Evolutionary conservation across 495 filamentous ascomycete species (phyloP).

Genomic region (Hyaloscypha variabilis): DNA sequence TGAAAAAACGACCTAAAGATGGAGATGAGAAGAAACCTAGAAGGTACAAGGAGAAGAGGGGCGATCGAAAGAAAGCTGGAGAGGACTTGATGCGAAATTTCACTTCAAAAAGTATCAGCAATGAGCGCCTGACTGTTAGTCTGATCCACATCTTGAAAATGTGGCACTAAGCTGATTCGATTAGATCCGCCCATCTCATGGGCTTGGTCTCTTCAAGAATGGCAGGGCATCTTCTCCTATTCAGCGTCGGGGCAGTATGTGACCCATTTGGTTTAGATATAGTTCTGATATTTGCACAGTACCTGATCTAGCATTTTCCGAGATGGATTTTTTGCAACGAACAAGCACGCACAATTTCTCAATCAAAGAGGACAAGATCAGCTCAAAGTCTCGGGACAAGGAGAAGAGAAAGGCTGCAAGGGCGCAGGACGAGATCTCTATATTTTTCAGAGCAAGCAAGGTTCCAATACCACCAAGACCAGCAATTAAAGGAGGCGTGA

Average conservation of each 20-base stretch:
- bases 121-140: conserved; percentile 65
- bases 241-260: conserved; percentile 19
- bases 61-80: conserved; percentile 40
- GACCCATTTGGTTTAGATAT: not conserved
- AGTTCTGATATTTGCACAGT: conserved; percentile 42
- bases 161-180: conserved; percentile 28
- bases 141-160: not conserved
- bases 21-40: conserved; percentile 25
- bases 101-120: conserved; percentile 62
- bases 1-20: conserved; percentile 19
- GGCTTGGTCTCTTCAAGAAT: conserved; percentile 70
- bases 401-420: conserved; percentile 31
- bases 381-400: conserved; percentile 28
- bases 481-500: conserved; percentile 1
- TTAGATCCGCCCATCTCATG: conserved; percentile 57
- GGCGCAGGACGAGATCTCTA: conserved; percentile 42
- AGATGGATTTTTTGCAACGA: conserved; percentile 62
- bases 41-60: conserved; percentile 38
- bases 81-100: conserved; percentile 63
- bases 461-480: conserved; percentile 12
- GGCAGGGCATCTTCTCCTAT: conserved; percentile 62
- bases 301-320: conserved; percentile 67
- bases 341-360: conserved; percentile 17
- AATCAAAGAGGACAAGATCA: conserved; percentile 5
- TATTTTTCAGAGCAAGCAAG: conserved; percentile 39